Percentiles rank a stretch among this genome's conserved stretches.
These are phyloP conservation scores for Theileria orientalis DNA, from an alignment of 169 alveolate genomes.

Conservation along the genomic window DNA sequence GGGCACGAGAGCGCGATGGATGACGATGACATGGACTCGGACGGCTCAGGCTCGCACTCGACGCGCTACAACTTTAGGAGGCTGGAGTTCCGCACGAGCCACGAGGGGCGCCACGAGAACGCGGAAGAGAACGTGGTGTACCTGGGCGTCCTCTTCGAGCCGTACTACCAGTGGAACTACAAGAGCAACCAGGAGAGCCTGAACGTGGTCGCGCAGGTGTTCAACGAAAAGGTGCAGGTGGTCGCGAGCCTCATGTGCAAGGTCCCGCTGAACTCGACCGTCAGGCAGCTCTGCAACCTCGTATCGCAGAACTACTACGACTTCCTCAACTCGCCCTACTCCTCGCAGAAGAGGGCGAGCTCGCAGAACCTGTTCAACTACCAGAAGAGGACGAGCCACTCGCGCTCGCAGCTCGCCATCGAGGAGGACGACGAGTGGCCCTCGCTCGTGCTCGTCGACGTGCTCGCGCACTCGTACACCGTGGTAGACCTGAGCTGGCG, in stretches of 20 bases:
- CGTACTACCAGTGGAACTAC: slow-evolving; percentile 13
- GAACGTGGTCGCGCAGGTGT: slow-evolving; percentile 46
- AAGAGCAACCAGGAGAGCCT: slow-evolving; percentile 14
- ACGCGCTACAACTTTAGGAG: background rate
- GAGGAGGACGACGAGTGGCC: background rate
- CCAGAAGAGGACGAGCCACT: background rate
- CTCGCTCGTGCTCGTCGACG: slow-evolving; percentile 24
- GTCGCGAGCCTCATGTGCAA: slow-evolving; percentile 49
- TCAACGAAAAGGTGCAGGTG: slow-evolving; percentile 47
- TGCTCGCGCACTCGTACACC: slow-evolving; percentile 8
- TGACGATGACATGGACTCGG: background rate
- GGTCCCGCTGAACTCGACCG: slow-evolving; percentile 27
- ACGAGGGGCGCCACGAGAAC: background rate
- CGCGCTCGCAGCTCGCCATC: background rate
- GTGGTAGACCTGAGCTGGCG: slow-evolving; percentile 29
- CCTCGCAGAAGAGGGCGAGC: background rate
- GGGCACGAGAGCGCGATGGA: background rate
- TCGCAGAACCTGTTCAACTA: background rate
- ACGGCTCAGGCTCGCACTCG: background rate
- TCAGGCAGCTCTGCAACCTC: slow-evolving; percentile 35
- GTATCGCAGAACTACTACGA: background rate
- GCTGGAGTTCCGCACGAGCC: background rate
- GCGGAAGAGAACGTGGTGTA: slow-evolving; percentile 25
- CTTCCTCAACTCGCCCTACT: background rate
- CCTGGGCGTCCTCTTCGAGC: slow-evolving; percentile 47